Base-by-base conservation (phyloP, 108 stramenopile genomes). In the Skeletonema menzelii region DNA sequence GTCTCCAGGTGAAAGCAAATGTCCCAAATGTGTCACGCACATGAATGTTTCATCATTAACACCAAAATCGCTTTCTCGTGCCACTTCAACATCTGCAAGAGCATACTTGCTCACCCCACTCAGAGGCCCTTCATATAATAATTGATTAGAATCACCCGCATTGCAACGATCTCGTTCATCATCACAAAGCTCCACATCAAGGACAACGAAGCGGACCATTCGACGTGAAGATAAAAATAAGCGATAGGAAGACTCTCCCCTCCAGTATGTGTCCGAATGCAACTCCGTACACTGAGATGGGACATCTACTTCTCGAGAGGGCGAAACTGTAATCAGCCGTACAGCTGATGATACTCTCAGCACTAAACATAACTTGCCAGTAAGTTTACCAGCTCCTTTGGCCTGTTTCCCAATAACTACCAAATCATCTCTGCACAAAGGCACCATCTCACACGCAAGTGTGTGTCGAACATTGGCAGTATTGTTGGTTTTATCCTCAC, bases 341-440 rank as follows among this genome's bases (percentile, higher is more conserved):
- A 95, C 68, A 20, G 77, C 74, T 13, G 81, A 79, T 27, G 87
- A 84, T 6, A 92, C 84, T 62, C 89, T 91, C 14, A 77, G 72
- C 2, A 92, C 90, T 8, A 96, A 64, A 22, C 86, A 85, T 28
- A 96, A 46, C 37, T 91, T 79, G 30, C 95, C 95, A 27, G 82
- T 65, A 22, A 99, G 77, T 66, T 73, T 63, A n/a, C 94, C 88
- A 15, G 88, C 84, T 11, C 89, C 82, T 15, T 86, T 85, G 28
- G 91, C 80, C 15, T 67, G 57, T 60, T 85, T 87, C 19, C 92
- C 87, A 8, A 95, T 82, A 58, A 98, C 63, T 31, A 99, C 88
- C 63, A 99, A 84, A 80, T 99, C 99, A 76, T 99, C 96, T 31
- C 94, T 85, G 79, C 97, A 98, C 3, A 98, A 70, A 10, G 98